Base-by-base conservation (phyloP, 2,329 filamentous ascomycete species). In the Dactylellina sp. region DNA sequence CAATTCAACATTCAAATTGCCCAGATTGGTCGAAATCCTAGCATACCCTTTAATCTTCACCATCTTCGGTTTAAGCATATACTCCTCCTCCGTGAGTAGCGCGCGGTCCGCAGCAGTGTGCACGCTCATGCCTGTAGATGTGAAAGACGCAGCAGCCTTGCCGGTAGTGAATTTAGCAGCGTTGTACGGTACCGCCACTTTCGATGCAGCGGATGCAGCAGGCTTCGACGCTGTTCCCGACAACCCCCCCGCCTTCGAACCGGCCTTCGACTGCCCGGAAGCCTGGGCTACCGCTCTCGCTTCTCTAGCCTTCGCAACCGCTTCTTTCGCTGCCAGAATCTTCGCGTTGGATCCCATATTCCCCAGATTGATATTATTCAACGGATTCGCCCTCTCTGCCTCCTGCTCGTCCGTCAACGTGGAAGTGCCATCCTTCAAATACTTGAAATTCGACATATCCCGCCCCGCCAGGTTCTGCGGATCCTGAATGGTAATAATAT, bases 401-500 rank as follows among this genome's bases (percentile, higher is more conserved):
- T 90, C 85, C 80, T 95, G 88, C 61, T 91, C 88, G 2, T 77
- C 75, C 20, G 78, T 78, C 47, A 78, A 64, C 16, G 78, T 78
- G 7, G 75, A 77, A 25, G 75, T 75, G 11, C 95, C 94, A 20
- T 98, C 92, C 78, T 93, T 88, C 62, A 99, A 82, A 78, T 93
- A 93, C 80, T 95, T 93, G 84, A 97, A 99, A 49, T 89, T 88
- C 81, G 89, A 93, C 75, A 97, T 84, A 80, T 98, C 91, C 77
- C 94, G 84, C 63, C 89, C 88, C 64, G 90, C 89, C 18, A 95
- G 84, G 80, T 97, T 97, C 80, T 97, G 93, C 9, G 95, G 95
- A 80, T 99, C 95, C 16, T 99, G 96, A 7, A 99, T 84, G 0
- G 93, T 97, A 79, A 99, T 96, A 74, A 99, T 94, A 81, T 99